A percentile compares a stretch with the other conserved stretches of the same genome.
Conservation (phyloP, 495 filamentous ascomycete genomes). For the Hypoxylon fuscum region DNA sequence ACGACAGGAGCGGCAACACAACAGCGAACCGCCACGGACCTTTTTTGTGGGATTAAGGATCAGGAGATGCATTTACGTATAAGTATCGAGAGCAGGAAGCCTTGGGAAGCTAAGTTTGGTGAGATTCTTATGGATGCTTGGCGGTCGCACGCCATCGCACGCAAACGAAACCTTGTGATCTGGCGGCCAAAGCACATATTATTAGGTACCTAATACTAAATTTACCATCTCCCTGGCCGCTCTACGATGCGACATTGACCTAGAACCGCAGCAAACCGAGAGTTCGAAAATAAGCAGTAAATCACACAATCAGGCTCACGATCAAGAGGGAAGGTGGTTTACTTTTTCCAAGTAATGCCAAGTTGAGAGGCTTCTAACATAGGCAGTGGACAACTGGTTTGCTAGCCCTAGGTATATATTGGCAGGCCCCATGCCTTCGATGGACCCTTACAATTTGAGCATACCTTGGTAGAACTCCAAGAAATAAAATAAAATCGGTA, state of each 20-base stretch:
- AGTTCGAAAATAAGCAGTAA: conserved; percentile 19
- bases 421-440: no score
- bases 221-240: conserved; percentile 12
- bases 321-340: conserved; percentile 33
- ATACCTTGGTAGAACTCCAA: no score
- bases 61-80: conserved; percentile 29
- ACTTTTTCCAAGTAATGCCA: neutral
- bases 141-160: conserved; percentile 41
- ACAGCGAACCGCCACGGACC: conserved; percentile 20
- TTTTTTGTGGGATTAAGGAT: conserved; percentile 20
- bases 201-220: conserved; percentile 1
- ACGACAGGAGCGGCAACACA: conserved; percentile 8
- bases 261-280: conserved; percentile 16
- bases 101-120: conserved; percentile 9
- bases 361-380: neutral
- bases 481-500: no score
- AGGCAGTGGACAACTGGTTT: neutral
- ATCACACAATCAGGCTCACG: conserved; percentile 28
- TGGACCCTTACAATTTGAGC: no score
- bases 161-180: conserved; percentile 42
- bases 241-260: conserved; percentile 27
- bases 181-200: neutral
- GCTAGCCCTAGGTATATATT: no score
- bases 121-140: conserved; percentile 38
- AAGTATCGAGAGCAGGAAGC: conserved; percentile 14